Evolutionary conservation across 2,329 filamentous ascomycete genomes (phyloP), one percentile per base, ranked within the genome.

Genomic region (Alternaria sp.): DNA sequence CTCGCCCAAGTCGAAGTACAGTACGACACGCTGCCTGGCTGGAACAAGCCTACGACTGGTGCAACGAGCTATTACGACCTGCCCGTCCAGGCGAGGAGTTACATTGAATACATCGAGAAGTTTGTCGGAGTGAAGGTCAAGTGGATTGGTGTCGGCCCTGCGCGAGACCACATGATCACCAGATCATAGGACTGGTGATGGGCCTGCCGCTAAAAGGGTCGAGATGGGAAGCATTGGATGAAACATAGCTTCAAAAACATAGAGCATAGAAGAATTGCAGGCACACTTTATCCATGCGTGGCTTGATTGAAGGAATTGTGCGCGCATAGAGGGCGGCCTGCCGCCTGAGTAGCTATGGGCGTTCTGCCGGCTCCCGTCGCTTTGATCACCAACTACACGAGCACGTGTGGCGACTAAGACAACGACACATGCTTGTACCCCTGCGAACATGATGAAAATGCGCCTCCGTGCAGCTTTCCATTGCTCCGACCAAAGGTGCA

Each of bases 21-120:
- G 36, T 92, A 92, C 78, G 82, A 87, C 68, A 89, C 87, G 52
- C 77, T 93, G 58, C 82, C 85, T 17, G 90, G 90, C 46, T 93
- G 90, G 90, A 83, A 90, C 71, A 82, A 81, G 71, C 80, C 84
- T 34, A 92, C 87, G 0, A 86, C 86, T 6, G 82, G 84, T 46
- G 80, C 82, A 51, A 86, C 83, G 74, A 83, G 79, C 60, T 92
- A 82, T 71, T 82, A 85, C 41, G 86, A 88, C 31, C 79, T 92
- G 40, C 89, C 90, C 6, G 78, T 80, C 70, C 81, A 88, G 69
- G 89, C 89, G 21, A 82, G 84, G 58, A 84, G 84, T 42, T 92
- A 92, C 69, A 80, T 92, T 55, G 82, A 86, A 73, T 88, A 82
- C 74, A 88, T 91, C 60, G 88, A 91, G 80, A 77, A 86, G 63